Conservation (phyloP, 2,329 filamentous ascomycete species). For the Aspergillus flavus region DNA sequence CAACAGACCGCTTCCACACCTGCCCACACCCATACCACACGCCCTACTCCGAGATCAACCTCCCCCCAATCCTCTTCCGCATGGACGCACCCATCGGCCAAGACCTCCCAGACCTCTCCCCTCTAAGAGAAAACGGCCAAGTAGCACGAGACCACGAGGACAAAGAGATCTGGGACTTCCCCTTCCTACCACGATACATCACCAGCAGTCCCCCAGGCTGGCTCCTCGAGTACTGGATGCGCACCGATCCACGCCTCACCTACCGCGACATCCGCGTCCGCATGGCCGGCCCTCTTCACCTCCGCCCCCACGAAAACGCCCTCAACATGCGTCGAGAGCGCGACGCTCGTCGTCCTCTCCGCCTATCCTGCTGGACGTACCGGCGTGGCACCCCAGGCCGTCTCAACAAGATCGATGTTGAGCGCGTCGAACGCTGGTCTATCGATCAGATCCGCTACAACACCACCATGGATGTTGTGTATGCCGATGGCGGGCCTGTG, state of each 20-base stretch:
- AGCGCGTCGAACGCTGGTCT: slow-evolving; percentile 28
- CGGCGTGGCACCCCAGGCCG: slow-evolving; percentile 20
- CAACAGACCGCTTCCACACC: slow-evolving; percentile 22
- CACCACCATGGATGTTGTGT: slow-evolving; percentile 29
- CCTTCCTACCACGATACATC: slow-evolving; percentile 33
- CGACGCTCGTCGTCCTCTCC: slow-evolving; percentile 27
- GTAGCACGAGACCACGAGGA: slow-evolving; percentile 16
- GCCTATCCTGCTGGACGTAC: slow-evolving; percentile 31
- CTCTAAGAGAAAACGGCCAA: slow-evolving; percentile 21
- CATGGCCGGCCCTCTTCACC: slow-evolving; percentile 22
- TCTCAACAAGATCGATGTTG: slow-evolving; percentile 24
- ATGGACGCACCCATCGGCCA: slow-evolving; percentile 19
- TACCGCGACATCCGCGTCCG: slow-evolving; percentile 34
- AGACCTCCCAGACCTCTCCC: slow-evolving; percentile 2
- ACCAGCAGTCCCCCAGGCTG: slow-evolving; percentile 27
- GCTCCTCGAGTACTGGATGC: slow-evolving; percentile 36
- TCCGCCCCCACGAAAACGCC: slow-evolving; percentile 26
- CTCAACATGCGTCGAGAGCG: slow-evolving; percentile 33
- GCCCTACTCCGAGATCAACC: slow-evolving; percentile 18
- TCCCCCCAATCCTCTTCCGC: slow-evolving; percentile 29
- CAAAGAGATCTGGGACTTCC: slow-evolving; percentile 25
- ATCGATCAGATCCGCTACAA: slow-evolving; percentile 29
- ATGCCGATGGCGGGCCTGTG: slow-evolving; percentile 7
- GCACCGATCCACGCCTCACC: slow-evolving; percentile 28
- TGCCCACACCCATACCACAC: slow-evolving; percentile 27